Conservation (phyloP, 768 basidiomycete species). For the Termitomyces sp. region DNA sequence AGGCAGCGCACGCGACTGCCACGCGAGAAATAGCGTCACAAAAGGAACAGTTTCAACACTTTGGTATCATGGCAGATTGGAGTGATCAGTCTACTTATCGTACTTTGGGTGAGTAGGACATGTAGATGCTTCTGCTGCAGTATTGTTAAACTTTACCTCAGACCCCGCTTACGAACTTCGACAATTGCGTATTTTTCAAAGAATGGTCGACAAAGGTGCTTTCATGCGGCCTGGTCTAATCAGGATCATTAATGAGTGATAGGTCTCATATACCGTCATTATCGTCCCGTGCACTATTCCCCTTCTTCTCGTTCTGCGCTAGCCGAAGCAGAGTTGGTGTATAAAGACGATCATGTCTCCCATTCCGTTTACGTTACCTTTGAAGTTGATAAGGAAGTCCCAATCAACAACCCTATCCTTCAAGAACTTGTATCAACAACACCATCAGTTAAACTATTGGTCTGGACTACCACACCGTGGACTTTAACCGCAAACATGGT, state of each 20-base stretch:
- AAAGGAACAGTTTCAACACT: slow-evolving; percentile 68
- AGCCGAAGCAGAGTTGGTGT: slow-evolving; percentile 91
- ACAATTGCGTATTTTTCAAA: slow-evolving; percentile 78
- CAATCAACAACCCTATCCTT: slow-evolving; percentile 18
- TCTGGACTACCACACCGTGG: slow-evolving; percentile 99
- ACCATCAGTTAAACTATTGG: slow-evolving; percentile 49
- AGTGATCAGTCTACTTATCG: slow-evolving; percentile 64
- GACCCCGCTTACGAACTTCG: slow-evolving; percentile 86
- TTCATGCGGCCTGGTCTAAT: background rate
- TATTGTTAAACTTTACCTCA: slow-evolving; percentile 21
- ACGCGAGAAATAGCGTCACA: slow-evolving; percentile 69
- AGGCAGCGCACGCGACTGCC: slow-evolving; percentile 68
- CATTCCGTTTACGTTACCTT: slow-evolving; percentile 86
- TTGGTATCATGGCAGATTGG: slow-evolving; percentile 96
- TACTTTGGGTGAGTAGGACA: slow-evolving; percentile 59
- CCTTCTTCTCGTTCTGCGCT: slow-evolving; percentile 92
- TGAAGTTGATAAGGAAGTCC: slow-evolving; percentile 37
- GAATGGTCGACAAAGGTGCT: slow-evolving; percentile 81
- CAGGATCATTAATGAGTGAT: background rate
- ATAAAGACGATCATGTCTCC: slow-evolving; percentile 85
- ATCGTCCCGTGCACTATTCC: slow-evolving; percentile 91
- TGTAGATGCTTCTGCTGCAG: background rate
- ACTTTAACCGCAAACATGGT: slow-evolving; percentile 96
- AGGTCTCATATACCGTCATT: slow-evolving; percentile 82
- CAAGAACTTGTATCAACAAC: slow-evolving; percentile 24